phyloP scores from a whole-genome alignment of 2,329 filamentous ascomycete species.

The Tolypocladium album region DNA sequence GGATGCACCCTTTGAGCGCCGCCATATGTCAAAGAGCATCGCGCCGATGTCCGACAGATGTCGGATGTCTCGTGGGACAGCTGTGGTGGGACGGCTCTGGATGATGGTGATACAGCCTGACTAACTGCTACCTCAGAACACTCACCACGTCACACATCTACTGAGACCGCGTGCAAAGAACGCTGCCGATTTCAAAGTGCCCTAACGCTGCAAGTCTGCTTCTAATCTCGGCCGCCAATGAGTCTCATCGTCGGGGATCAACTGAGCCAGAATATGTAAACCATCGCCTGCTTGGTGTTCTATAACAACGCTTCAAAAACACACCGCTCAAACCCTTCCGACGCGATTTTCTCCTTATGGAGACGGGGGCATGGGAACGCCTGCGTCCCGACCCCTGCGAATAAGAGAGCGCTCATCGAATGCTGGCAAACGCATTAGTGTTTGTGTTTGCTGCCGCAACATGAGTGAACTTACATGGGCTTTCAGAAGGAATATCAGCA shows the following conservation, averaged over 20 bases:
- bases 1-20: neutral
- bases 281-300: neutral
- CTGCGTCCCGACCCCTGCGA: constrained; percentile 3
- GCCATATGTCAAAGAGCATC: neutral
- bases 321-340: neutral
- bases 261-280: neutral
- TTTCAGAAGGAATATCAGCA: constrained; percentile 2
- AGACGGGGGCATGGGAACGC: constrained; percentile 3
- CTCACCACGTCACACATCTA: neutral
- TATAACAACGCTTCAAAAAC: neutral
- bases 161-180: neutral
- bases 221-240: neutral
- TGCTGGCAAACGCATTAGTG: constrained; percentile 2
- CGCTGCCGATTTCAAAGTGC: neutral
- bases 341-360: neutral
- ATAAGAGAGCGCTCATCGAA: constrained; percentile 3
- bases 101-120: neutral
- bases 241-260: neutral
- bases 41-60: neutral
- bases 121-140: neutral
- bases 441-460: neutral
- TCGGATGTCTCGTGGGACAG: neutral
- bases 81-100: neutral
- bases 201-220: neutral
- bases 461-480: constrained; percentile 4